These are phyloP conservation scores for Hypoxylon rickii DNA, from an alignment of 495 filamentous ascomycete species.

Conservation along the genomic window DNA sequence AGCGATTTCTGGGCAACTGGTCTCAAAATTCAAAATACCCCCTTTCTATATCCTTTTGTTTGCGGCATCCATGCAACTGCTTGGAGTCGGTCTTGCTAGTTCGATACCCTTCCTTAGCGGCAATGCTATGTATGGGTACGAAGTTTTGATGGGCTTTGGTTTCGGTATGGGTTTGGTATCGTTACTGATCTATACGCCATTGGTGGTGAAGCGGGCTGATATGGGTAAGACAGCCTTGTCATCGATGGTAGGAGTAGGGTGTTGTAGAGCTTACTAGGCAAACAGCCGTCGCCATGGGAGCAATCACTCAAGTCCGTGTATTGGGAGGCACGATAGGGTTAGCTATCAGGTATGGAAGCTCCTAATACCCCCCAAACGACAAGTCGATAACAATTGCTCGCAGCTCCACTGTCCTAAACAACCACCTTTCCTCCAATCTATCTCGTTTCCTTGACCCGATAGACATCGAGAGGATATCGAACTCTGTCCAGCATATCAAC, in stretches of 20 bases:
- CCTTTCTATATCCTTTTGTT: conserved; percentile 52
- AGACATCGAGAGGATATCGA: conserved; percentile 17
- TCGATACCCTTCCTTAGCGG: conserved; percentile 40
- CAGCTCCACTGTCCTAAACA: conserved; percentile 28
- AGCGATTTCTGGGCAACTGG: conserved; percentile 40
- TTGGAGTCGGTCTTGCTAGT: conserved; percentile 52
- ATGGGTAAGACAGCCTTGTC: conserved; percentile 39
- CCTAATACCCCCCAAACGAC: too few species aligned
- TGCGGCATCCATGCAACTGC: conserved; percentile 47
- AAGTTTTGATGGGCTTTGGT: conserved; percentile 53
- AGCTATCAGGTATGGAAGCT: conserved; percentile 18
- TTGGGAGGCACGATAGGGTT: conserved; percentile 56
- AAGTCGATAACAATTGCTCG: too few species aligned
- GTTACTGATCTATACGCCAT: conserved; percentile 42
- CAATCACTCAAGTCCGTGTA: conserved; percentile 53
- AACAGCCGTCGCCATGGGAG: conserved; percentile 51
- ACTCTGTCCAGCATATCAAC: conserved; percentile 20
- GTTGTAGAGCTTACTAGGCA: background rate
- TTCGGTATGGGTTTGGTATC: conserved; percentile 48
- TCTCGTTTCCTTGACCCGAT: conserved; percentile 5
- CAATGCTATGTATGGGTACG: conserved; percentile 48
- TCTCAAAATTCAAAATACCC: conserved; percentile 42
- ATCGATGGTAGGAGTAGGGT: background rate
- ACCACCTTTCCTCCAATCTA: conserved; percentile 17
- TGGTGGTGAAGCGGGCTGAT: conserved; percentile 50